phyloP scores from a whole-genome alignment of 345 rosid genomes.

The Syzygium jambos region DNA sequence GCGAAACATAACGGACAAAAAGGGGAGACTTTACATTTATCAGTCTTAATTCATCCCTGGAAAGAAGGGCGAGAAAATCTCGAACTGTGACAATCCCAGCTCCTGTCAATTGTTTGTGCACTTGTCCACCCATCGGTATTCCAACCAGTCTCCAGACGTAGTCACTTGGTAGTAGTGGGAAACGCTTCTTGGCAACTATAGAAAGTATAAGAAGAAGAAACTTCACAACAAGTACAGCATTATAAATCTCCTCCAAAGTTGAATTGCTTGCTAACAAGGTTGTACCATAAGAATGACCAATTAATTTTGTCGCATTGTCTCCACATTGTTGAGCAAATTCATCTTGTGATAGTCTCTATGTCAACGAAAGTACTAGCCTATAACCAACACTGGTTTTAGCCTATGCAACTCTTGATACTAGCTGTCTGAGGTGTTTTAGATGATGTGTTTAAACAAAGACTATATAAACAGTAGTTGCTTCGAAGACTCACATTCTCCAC shows the following conservation, averaged over 20 bases:
- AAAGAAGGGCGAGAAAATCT: neutral
- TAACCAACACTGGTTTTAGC: neutral
- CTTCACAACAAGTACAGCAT: too few relatives aligned
- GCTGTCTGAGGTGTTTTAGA: neutral
- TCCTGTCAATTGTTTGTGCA: neutral
- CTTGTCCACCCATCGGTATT: neutral
- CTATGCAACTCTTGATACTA: neutral
- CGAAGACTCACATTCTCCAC: neutral
- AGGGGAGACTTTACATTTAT: neutral
- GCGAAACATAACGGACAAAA: neutral
- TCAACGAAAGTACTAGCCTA: neutral
- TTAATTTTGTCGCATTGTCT: too few relatives aligned
- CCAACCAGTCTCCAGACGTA: neutral
- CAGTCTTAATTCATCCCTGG: neutral
- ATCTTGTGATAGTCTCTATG: too few relatives aligned
- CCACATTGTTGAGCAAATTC: too few relatives aligned
- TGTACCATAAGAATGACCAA: too few relatives aligned
- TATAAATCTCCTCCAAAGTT: too few relatives aligned
- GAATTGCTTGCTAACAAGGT: too few relatives aligned
- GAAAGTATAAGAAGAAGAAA: neutral
- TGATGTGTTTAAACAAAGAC: neutral
- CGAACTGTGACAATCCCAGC: rapidly evolving
- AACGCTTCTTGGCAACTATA: neutral
- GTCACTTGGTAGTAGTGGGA: neutral
- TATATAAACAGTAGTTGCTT: neutral